phyloP scores from a whole-genome alignment of 495 filamentous ascomycete species.

The Daldinia concentrica region DNA sequence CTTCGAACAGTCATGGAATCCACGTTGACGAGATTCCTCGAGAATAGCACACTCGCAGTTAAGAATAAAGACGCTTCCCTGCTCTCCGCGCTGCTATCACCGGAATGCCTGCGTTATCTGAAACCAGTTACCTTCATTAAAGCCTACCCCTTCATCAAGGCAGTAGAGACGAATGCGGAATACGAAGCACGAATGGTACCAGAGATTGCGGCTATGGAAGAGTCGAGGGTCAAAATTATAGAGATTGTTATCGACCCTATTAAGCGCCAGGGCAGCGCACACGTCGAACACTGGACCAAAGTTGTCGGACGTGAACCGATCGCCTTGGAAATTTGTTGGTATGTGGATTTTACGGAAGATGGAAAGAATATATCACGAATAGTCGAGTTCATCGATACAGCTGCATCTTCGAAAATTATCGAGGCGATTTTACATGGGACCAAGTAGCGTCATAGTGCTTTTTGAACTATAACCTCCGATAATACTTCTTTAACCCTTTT shows the following conservation, averaged over 20 bases:
- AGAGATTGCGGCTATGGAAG: conserved; percentile 11
- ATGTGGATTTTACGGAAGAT: conserved; percentile 21
- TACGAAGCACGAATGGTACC: conserved; percentile 25
- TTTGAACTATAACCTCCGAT: no score
- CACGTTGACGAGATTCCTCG: conserved; percentile 11
- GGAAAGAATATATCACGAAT: conserved; percentile 20
- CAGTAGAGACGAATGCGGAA: conserved; percentile 16
- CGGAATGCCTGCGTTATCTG: conserved; percentile 3
- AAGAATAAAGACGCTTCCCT: conserved; percentile 5
- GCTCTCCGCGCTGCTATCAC: not conserved
- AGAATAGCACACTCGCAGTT: conserved; percentile 3
- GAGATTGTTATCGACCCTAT: conserved; percentile 15
- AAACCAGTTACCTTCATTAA: conserved; percentile 1
- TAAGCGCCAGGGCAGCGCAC: conserved; percentile 10
- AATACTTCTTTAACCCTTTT: no score
- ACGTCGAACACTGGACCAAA: conserved; percentile 5
- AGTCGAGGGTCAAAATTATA: not conserved
- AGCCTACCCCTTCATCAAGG: conserved; percentile 10
- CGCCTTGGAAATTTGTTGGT: conserved; percentile 24
- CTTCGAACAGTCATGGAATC: conserved; percentile 12
- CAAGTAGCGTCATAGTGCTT: not conserved
- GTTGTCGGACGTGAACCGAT: not conserved
- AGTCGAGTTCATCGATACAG: conserved; percentile 20
- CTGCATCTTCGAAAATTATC: conserved; percentile 2
- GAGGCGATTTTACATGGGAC: conserved; percentile 1